Percentiles rank a stretch among this genome's conserved stretches.
Evolutionary conservation across 1,284 basidiomycete genomes (phyloP).

Genomic region (Uromyces viciae-fabae): DNA sequence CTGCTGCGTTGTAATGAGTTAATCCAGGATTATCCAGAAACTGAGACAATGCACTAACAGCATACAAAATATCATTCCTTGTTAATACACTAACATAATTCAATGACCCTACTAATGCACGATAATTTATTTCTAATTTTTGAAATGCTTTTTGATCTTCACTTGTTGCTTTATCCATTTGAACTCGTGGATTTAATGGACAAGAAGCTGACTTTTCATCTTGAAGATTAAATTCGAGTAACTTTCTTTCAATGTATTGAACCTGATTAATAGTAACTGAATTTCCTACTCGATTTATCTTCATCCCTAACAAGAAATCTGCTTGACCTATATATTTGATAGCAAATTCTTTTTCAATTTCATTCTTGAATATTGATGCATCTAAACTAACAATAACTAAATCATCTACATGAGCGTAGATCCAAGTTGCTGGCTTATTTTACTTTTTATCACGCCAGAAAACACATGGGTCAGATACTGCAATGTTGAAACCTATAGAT

Average conservation of each 20-base stretch:
- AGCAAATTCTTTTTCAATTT: not conserved
- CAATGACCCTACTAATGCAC: not conserved
- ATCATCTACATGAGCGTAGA: not conserved
- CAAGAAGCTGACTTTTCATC: not conserved
- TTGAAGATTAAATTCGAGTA: not conserved
- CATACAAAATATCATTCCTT: not conserved
- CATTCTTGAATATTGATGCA: not conserved
- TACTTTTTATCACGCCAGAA: not conserved
- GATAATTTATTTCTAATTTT: not conserved
- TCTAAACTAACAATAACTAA: not conserved
- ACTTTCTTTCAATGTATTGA: not conserved
- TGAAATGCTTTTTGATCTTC: not conserved
- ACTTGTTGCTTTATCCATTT: not conserved
- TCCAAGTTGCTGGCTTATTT: not conserved
- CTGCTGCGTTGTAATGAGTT: not conserved
- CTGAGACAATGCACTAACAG: not conserved
- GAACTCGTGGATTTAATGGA: not conserved
- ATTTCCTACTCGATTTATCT: not conserved
- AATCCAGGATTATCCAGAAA: not conserved
- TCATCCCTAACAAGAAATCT: not conserved
- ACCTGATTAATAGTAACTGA: not conserved
- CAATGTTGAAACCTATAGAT: not conserved
- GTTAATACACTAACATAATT: not conserved
- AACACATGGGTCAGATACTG: not conserved
- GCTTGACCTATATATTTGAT: not conserved